These are phyloP conservation scores for Colletotrichum sp. DNA, from an alignment of 2,329 filamentous ascomycete genomes.

Conservation along the genomic window DNA sequence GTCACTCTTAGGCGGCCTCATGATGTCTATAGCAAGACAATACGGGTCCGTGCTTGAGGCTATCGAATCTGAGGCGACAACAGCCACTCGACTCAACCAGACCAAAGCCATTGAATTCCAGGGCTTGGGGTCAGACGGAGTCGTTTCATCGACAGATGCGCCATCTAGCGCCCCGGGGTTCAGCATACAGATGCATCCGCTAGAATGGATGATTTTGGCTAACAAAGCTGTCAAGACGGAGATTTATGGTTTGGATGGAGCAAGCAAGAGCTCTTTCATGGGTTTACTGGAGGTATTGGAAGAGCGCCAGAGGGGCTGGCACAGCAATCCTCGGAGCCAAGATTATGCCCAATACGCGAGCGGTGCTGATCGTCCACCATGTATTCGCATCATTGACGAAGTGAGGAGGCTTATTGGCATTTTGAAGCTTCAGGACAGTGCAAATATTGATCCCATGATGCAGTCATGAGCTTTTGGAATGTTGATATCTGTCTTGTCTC, in stretches of 20 bases:
- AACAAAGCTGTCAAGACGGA: not conserved
- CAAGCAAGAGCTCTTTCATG: not conserved
- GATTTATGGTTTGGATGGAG: not conserved
- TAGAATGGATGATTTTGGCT: not conserved
- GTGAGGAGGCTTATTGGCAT: not conserved
- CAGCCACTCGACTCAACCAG: not conserved
- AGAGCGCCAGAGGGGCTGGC: not conserved
- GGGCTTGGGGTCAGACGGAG: not conserved
- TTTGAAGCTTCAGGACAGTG: not conserved
- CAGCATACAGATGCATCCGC: not conserved
- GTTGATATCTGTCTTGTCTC: not conserved
- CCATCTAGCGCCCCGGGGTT: not conserved
- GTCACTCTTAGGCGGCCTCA: not conserved
- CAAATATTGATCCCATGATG: not conserved
- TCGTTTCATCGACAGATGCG: not conserved
- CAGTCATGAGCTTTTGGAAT: not conserved
- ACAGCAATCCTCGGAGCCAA: not conserved
- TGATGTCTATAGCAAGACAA: not conserved
- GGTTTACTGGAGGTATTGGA: not conserved
- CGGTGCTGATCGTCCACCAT: not conserved
- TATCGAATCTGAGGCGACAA: not conserved
- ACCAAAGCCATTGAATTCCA: not conserved
- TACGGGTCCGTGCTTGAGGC: not conserved
- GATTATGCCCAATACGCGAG: not conserved
- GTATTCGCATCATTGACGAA: not conserved